phyloP scores from a whole-genome alignment of 352 stramenopile genomes.

The Phytophthora pinifolia region DNA sequence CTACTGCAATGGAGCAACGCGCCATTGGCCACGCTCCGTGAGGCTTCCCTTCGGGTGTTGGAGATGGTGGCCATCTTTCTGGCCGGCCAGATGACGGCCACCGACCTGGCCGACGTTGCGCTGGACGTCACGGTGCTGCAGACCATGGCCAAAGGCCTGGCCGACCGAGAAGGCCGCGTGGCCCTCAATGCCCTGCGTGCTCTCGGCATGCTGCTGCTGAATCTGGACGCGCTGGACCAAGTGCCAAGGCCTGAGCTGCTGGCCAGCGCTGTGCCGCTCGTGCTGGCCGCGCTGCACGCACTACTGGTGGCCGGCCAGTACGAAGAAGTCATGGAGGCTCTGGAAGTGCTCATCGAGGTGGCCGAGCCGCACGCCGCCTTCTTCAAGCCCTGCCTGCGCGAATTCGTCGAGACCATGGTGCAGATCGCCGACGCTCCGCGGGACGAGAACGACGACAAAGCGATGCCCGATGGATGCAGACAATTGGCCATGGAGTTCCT shows the following conservation, averaged over 20 bases:
- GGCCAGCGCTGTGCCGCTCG: conserved; percentile 44
- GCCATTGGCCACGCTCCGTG: conserved; percentile 51
- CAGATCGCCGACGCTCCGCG: conserved; percentile 53
- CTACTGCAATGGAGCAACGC: conserved; percentile 63
- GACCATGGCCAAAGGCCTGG: conserved; percentile 51
- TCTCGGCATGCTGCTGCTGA: conserved; percentile 73
- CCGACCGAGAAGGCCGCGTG: conserved; percentile 60
- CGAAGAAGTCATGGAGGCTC: conserved; percentile 72
- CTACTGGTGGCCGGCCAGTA: conserved; percentile 56
- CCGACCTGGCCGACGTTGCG: conserved; percentile 23
- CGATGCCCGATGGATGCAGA: conserved; percentile 64
- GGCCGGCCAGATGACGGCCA: conserved; percentile 48
- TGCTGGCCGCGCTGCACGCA: conserved; percentile 56
- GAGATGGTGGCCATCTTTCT: conserved; percentile 85
- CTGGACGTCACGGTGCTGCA: conserved; percentile 57
- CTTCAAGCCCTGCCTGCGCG: conserved; percentile 60
- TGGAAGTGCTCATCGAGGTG: conserved; percentile 85
- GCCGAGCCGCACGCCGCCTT: conserved; percentile 68
- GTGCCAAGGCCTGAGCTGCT: conserved; percentile 58
- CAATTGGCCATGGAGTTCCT: conserved; percentile 87
- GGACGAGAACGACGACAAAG: conserved; percentile 27
- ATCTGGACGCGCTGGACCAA: conserved; percentile 62
- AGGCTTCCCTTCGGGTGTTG: conserved; percentile 71
- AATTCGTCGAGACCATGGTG: conserved; percentile 75
- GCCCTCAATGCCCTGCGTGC: conserved; percentile 72